Conservation (phyloP, 2,329 filamentous ascomycete genomes). For the Metarhizium anisopliae region DNA sequence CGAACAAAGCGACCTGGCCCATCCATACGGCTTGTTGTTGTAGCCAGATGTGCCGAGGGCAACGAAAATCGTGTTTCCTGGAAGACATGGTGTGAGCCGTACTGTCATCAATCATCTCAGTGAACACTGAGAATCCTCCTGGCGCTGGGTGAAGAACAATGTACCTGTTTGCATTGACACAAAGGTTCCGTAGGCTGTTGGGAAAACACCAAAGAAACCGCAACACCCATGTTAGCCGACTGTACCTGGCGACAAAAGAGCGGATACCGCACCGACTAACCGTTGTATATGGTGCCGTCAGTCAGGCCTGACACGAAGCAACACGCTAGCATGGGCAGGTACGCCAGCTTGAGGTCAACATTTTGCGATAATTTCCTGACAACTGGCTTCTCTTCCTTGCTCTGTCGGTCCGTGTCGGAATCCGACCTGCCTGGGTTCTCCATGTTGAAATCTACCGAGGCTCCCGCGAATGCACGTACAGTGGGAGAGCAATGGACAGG, state of each 20-base stretch:
- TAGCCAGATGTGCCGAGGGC: slow-evolving; percentile 48
- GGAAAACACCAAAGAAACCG: neutral
- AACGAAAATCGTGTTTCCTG: slow-evolving; percentile 54
- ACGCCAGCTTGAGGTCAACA: slow-evolving; percentile 14
- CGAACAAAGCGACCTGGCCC: slow-evolving; percentile 39
- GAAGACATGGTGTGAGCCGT: neutral
- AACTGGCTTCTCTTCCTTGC: slow-evolving; percentile 5
- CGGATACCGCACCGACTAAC: slow-evolving; percentile 1
- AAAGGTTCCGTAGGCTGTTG: slow-evolving; percentile 15
- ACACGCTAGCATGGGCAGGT: slow-evolving; percentile 23
- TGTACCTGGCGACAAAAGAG: neutral
- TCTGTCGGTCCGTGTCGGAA: slow-evolving; percentile 8
- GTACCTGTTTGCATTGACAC: slow-evolving; percentile 31
- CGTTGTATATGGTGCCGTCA: slow-evolving; percentile 32
- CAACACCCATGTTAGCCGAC: neutral
- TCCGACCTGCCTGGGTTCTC: slow-evolving; percentile 3
- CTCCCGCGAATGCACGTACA: neutral
- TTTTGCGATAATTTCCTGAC: slow-evolving; percentile 6
- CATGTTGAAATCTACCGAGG: neutral
- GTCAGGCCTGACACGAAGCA: slow-evolving; percentile 29
- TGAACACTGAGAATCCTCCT: no score
- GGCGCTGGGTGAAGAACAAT: neutral
- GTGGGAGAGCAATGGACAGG: neutral
- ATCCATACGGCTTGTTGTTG: slow-evolving; percentile 38
- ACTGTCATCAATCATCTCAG: neutral